Conservation (phyloP, 169 alveolate genomes). For the Plasmodium chabaudi region DNA sequence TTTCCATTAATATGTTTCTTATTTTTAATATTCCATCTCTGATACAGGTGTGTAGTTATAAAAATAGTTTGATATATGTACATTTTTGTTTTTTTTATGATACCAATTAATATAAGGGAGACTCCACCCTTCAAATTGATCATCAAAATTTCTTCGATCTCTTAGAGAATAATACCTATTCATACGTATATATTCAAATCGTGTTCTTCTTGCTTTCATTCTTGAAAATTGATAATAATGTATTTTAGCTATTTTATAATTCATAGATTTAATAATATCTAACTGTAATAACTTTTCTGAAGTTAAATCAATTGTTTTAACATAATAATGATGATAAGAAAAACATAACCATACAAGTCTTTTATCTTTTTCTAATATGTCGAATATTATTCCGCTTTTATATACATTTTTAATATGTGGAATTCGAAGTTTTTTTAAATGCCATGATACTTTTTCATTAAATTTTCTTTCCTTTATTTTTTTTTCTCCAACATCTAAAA, state of each 20-base stretch:
- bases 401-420: constrained; percentile 76
- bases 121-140: constrained; percentile 83
- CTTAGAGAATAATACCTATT: constrained; percentile 83
- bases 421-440: constrained; percentile 80
- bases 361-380: constrained; percentile 80
- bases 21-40: constrained; percentile 20
- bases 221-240: constrained; percentile 87
- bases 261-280: constrained; percentile 78
- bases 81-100: constrained; percentile 63
- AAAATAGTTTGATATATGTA: constrained; percentile 55
- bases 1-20: no score
- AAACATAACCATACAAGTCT: constrained; percentile 85
- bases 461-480: constrained; percentile 36
- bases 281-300: constrained; percentile 78
- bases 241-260: constrained; percentile 79
- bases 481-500: constrained; percentile 16
- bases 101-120: constrained; percentile 86
- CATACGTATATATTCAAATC: constrained; percentile 85
- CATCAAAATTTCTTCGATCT: constrained; percentile 82
- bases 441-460: constrained; percentile 79
- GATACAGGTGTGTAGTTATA: constrained; percentile 56
- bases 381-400: constrained; percentile 81
- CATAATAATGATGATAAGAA: constrained; percentile 86
- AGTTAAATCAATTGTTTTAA: constrained; percentile 80
- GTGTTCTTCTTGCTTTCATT: constrained; percentile 81